Conservation (phyloP, 2,329 filamentous ascomycete species). For the Cordyceps tenuipes region DNA sequence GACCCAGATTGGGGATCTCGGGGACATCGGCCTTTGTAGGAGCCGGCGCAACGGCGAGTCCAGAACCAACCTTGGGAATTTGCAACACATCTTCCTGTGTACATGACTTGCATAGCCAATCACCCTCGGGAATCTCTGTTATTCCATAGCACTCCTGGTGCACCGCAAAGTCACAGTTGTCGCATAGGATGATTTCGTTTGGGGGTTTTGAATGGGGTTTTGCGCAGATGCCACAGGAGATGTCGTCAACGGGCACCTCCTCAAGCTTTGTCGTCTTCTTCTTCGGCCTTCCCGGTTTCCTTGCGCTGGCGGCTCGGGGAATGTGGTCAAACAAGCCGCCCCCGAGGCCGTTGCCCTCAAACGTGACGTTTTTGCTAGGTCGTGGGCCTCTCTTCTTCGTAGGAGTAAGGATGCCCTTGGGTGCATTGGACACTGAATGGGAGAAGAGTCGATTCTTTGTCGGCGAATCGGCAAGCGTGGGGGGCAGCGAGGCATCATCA, state of each 20-base stretch:
- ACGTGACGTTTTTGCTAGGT: conserved; percentile 47
- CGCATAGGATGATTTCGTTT: conserved; percentile 57
- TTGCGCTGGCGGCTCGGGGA: conserved; percentile 28
- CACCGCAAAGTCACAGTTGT: conserved; percentile 53
- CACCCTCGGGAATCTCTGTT: conserved; percentile 48
- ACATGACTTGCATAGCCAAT: conserved; percentile 56
- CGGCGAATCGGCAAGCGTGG: neutral
- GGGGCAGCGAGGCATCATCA: neutral
- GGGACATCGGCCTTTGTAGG: conserved; percentile 26
- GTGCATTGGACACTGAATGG: conserved; percentile 15
- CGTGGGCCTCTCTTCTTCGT: conserved; percentile 35
- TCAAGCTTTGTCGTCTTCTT: conserved; percentile 24
- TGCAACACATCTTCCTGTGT: conserved; percentile 36
- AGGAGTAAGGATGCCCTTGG: conserved; percentile 51
- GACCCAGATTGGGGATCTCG: conserved; percentile 49
- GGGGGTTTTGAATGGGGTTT: conserved; percentile 48
- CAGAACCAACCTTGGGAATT: conserved; percentile 16
- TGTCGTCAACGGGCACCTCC: conserved; percentile 38
- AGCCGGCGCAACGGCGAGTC: conserved; percentile 10
- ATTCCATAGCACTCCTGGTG: conserved; percentile 55
- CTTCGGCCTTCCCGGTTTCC: conserved; percentile 21
- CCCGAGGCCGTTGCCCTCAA: conserved; percentile 34
- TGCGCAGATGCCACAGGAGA: conserved; percentile 49
- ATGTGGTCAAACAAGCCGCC: conserved; percentile 44
- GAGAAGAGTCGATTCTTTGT: conserved; percentile 10